phyloP scores from a whole-genome alignment of 169 alveolate genomes.

The Plasmodium gallinaceum region DNA sequence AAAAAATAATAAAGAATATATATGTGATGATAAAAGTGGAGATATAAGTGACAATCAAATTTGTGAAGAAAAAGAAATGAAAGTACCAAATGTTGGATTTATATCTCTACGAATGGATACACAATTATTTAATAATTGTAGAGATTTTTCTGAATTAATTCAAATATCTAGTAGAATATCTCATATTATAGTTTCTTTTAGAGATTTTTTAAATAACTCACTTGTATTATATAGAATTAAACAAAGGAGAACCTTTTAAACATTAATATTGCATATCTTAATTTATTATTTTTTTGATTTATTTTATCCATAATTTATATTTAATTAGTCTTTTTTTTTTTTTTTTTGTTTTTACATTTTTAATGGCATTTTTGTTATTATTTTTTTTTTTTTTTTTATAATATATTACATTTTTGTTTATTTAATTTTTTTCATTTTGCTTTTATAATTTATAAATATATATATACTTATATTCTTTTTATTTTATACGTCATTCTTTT shows the following conservation, averaged over 20 bases:
- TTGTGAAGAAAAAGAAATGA: neutral
- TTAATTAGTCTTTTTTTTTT: too few species aligned
- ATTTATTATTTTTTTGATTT: neutral
- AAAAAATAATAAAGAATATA: neutral
- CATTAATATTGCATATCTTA: neutral
- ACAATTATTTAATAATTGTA: constrained; percentile 40
- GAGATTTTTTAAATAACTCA: constrained; percentile 63
- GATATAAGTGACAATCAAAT: neutral
- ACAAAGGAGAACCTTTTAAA: constrained; percentile 36
- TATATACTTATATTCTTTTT: too few species aligned
- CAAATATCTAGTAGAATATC: constrained; percentile 56
- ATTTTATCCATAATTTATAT: neutral
- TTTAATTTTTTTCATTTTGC: too few species aligned
- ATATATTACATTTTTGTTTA: too few species aligned
- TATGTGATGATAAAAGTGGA: neutral
- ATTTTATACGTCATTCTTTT: too few species aligned
- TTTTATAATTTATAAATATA: too few species aligned
- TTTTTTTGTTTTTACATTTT: too few species aligned
- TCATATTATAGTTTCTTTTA: constrained; percentile 65
- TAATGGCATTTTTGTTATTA: too few species aligned
- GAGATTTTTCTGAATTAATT: constrained; percentile 67
- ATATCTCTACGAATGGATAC: constrained; percentile 56
- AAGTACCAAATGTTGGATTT: constrained; percentile 66
- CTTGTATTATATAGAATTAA: constrained; percentile 44
- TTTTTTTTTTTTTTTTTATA: too few species aligned